phyloP scores from a whole-genome alignment of 257 asterid genomes.

The Schizonepeta tenuifolia region DNA sequence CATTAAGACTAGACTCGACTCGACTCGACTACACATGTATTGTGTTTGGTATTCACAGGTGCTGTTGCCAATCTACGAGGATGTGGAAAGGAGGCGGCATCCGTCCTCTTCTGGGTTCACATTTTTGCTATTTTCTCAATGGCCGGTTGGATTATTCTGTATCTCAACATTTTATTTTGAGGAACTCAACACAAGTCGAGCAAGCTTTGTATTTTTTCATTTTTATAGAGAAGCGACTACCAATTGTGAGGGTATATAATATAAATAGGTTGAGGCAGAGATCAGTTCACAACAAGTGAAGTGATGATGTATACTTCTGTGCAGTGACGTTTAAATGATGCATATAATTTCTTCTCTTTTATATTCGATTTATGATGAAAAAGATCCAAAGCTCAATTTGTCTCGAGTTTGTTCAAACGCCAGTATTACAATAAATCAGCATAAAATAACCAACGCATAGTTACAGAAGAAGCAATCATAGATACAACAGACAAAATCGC shows the following conservation, averaged over 20 bases:
- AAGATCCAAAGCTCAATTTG: not conserved
- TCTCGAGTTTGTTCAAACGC: not conserved
- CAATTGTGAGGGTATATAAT: not conserved
- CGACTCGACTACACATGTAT: no score
- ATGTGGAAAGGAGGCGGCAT: constrained; percentile 94
- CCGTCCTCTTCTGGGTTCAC: constrained; percentile 97
- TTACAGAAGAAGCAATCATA: not conserved
- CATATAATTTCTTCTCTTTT: not conserved
- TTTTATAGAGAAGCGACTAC: not conserved
- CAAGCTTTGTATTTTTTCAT: not conserved
- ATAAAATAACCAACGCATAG: not conserved
- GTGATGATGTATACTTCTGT: not conserved
- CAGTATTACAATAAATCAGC: constrained; percentile 1
- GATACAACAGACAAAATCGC: not conserved
- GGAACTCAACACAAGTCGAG: not conserved
- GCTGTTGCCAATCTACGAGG: constrained; percentile 99
- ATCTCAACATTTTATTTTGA: constrained; percentile 79
- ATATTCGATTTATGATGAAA: not conserved
- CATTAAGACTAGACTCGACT: not conserved
- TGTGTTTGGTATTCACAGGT: constrained; percentile 48
- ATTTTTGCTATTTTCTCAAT: constrained; percentile 88
- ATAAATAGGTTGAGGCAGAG: not conserved
- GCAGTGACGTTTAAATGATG: not conserved
- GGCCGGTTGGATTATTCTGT: constrained; percentile 98
- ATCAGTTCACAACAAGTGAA: not conserved